phyloP scores from a whole-genome alignment of 495 filamentous ascomycete genomes.

The Cercophora scortea region DNA sequence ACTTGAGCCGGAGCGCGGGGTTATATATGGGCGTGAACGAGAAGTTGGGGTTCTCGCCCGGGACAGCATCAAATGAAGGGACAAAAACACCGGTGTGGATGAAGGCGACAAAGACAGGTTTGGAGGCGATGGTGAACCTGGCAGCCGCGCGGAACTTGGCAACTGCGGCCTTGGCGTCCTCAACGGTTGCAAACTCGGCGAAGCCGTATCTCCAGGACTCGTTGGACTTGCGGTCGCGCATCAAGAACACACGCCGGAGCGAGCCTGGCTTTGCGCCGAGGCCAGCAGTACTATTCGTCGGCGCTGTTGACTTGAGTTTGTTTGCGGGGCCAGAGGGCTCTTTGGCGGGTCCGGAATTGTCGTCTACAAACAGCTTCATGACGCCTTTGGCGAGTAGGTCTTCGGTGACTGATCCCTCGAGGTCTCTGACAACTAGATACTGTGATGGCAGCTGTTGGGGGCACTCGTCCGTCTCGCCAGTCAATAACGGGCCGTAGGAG shows the following conservation, averaged over 20 bases:
- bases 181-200: constrained; percentile 68
- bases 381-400: constrained; percentile 72
- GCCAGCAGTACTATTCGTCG: constrained; percentile 58
- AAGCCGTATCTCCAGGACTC: constrained; percentile 87
- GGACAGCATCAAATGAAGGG: constrained; percentile 52
- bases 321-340: constrained; percentile 31
- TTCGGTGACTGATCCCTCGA: constrained; percentile 70
- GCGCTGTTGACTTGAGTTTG: constrained; percentile 66
- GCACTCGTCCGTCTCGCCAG: constrained; percentile 74
- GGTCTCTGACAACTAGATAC: constrained; percentile 67
- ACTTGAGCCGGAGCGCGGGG: constrained; percentile 59
- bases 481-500: constrained; percentile 30
- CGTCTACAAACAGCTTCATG: constrained; percentile 61
- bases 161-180: constrained; percentile 75
- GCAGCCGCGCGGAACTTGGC: constrained; percentile 65
- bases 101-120: constrained; percentile 64
- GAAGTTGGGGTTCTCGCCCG: constrained; percentile 47
- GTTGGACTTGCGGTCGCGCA: constrained; percentile 64
- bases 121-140: constrained; percentile 80
- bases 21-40: constrained; percentile 71
- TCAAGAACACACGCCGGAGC: constrained; percentile 68
- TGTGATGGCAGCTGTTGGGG: constrained; percentile 69
- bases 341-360: constrained; percentile 31
- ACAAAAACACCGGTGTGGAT: constrained; percentile 88
- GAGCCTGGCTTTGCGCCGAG: constrained; percentile 71